These are phyloP conservation scores for Dryas octopetala DNA, from an alignment of 306 rosid species.

Conservation along the genomic window DNA sequence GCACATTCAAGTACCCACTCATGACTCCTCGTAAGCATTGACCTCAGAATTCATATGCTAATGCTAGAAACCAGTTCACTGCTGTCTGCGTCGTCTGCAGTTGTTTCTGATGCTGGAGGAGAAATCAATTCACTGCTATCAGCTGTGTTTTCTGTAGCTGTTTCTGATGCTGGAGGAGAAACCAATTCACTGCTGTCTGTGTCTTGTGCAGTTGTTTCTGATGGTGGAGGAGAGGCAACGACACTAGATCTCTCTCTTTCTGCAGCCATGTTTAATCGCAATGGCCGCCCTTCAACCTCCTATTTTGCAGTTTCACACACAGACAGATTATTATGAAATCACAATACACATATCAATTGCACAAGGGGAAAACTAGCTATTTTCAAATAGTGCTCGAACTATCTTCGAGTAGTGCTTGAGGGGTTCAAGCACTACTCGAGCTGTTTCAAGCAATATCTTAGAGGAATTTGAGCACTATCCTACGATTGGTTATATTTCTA, in stretches of 20 bases:
- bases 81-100: not conserved
- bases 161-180: constrained; percentile 24
- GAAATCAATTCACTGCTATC: constrained; percentile 55
- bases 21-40: not conserved
- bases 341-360: not conserved
- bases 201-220: constrained; percentile 28
- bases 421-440: too few relatives aligned
- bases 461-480: too few relatives aligned
- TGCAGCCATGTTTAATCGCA: constrained; percentile 66
- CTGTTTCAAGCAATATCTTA: too few relatives aligned
- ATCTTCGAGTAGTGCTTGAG: too few relatives aligned
- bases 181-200: constrained; percentile 48
- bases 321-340: constrained; percentile 3
- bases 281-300: constrained; percentile 80
- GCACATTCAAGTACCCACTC: not conserved
- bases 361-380: not conserved
- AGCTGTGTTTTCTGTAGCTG: not conserved
- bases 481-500: too few relatives aligned
- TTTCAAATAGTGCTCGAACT: too few relatives aligned
- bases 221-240: constrained; percentile 33
- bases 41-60: constrained; percentile 39
- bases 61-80: constrained; percentile 62
- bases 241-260: constrained; percentile 27
- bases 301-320: constrained; percentile 24
- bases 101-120: not conserved